A percentile compares a stretch with the other conserved stretches of the same genome.
Evolutionary conservation across 176 grass and related monocot species (phyloP).

Genomic region (Aegilops speltoides): DNA sequence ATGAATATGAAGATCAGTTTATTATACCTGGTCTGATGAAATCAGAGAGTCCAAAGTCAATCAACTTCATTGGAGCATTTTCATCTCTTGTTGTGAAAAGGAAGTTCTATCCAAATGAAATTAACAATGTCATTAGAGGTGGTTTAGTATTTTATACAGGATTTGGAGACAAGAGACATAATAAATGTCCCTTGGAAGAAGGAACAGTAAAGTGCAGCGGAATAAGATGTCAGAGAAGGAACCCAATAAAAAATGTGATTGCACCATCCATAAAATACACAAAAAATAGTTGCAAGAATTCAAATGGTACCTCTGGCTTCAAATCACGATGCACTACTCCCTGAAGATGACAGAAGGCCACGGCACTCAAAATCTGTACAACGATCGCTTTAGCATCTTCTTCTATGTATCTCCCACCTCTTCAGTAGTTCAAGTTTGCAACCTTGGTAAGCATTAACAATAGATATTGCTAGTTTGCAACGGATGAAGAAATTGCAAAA

Average conservation of each 20-base stretch:
- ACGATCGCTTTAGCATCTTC: conserved; percentile 95
- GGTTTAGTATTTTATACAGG: neutral
- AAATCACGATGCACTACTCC: conserved; percentile 98
- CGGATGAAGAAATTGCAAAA: conserved; percentile 16
- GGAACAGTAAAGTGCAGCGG: neutral
- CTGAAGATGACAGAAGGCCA: conserved; percentile 98
- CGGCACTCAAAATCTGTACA: conserved; percentile 92
- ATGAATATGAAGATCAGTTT: neutral
- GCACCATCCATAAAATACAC: neutral
- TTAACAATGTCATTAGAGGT: conserved; percentile 32
- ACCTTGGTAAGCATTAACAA: conserved; percentile 32
- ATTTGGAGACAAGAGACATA: neutral
- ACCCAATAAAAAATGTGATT: neutral
- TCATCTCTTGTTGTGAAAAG: conserved; percentile 89
- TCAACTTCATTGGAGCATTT: conserved; percentile 89
- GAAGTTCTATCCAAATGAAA: conserved; percentile 77
- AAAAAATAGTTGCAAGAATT: conserved; percentile 22
- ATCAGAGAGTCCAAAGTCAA: conserved; percentile 95
- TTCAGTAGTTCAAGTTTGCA: conserved; percentile 53
- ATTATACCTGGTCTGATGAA: conserved; percentile 90
- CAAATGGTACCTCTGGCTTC: conserved; percentile 77
- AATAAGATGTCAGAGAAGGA: conserved; percentile 16
- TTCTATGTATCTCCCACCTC: conserved; percentile 96
- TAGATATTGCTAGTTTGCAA: conserved; percentile 7
- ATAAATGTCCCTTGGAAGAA: conserved; percentile 9